phyloP scores from a whole-genome alignment of 805 yeast genomes.

The Candida caryicola region DNA sequence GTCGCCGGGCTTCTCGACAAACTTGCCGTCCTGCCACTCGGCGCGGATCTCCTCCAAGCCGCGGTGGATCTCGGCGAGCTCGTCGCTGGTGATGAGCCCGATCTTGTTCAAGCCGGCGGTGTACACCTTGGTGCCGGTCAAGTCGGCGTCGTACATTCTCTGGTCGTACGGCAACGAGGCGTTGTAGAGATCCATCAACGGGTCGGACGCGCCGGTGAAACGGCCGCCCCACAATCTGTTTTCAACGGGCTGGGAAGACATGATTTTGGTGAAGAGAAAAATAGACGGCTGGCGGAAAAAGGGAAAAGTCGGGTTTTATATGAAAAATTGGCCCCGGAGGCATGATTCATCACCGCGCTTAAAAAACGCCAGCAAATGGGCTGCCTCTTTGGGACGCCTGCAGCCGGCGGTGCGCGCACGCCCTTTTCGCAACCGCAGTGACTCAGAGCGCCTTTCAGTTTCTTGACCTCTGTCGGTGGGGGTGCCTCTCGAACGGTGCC shows the following conservation, averaged over 20 bases:
- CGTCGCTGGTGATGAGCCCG: slow-evolving; percentile 69
- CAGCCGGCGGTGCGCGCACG: slow-evolving; percentile 1
- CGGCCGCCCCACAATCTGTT: slow-evolving; percentile 96
- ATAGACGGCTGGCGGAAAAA: not conserved
- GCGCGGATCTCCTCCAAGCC: slow-evolving; percentile 69
- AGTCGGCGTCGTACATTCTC: slow-evolving; percentile 90
- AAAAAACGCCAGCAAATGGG: slow-evolving; percentile 6
- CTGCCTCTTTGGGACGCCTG: slow-evolving; percentile 8
- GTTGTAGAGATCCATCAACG: slow-evolving; percentile 94
- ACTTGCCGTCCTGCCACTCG: slow-evolving; percentile 76
- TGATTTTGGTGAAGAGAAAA: too few species aligned
- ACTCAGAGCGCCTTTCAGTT: slow-evolving; percentile 38
- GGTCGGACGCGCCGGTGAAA: slow-evolving; percentile 95
- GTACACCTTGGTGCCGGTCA: slow-evolving; percentile 91
- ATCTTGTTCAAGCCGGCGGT: slow-evolving; percentile 81
- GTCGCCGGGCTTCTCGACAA: slow-evolving; percentile 81
- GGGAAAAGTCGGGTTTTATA: slow-evolving; percentile 1
- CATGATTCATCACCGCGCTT: slow-evolving; percentile 25
- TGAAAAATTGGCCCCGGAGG: slow-evolving; percentile 1
- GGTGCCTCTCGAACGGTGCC: too few species aligned
- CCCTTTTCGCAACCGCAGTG: not conserved
- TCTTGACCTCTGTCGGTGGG: slow-evolving; percentile 49
- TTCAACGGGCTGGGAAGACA: slow-evolving; percentile 54
- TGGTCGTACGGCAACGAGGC: slow-evolving; percentile 96
- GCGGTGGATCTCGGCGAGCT: slow-evolving; percentile 74